Conservation (phyloP, 441 rosid genomes). For the Melastoma candidum region DNA sequence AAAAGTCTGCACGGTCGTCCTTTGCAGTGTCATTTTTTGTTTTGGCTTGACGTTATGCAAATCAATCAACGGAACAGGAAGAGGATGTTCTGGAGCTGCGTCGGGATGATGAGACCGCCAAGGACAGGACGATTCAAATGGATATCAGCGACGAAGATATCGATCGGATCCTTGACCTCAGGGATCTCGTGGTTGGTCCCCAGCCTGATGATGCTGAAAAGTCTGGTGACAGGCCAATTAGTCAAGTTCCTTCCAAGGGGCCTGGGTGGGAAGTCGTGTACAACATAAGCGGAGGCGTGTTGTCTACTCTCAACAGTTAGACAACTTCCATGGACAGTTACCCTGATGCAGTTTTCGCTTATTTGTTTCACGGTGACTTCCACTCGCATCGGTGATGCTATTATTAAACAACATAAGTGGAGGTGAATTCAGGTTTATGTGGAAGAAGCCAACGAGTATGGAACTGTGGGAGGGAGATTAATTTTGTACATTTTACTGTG, state of each 20-base stretch:
- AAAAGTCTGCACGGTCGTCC: neutral
- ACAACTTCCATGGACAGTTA: too few species aligned
- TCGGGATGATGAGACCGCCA: slow-evolving; percentile 64
- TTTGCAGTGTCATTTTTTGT: neutral
- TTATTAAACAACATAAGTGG: too few species aligned
- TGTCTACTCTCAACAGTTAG: slow-evolving; percentile 70
- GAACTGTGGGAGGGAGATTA: neutral
- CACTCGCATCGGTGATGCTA: too few species aligned
- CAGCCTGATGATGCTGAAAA: slow-evolving; percentile 17
- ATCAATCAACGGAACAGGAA: slow-evolving; percentile 32
- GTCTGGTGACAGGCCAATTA: slow-evolving; percentile 11
- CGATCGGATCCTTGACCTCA: slow-evolving; percentile 60
- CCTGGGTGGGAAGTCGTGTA: slow-evolving; percentile 98
- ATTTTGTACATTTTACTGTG: slow-evolving; percentile 5
- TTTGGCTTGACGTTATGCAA: too few species aligned
- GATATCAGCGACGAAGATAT: slow-evolving; percentile 79
- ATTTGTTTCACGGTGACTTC: too few species aligned
- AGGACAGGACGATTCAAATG: slow-evolving; percentile 82
- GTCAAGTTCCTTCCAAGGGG: slow-evolving; percentile 57
- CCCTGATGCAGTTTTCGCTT: too few species aligned
- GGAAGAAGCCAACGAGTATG: neutral
- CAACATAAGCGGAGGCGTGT: slow-evolving; percentile 62
- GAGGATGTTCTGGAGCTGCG: slow-evolving; percentile 74
- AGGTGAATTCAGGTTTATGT: neutral
- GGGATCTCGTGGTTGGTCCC: slow-evolving; percentile 41